phyloP scores from a whole-genome alignment of 2,329 filamentous ascomycete genomes.

The Pseudocercospora cruenta region DNA sequence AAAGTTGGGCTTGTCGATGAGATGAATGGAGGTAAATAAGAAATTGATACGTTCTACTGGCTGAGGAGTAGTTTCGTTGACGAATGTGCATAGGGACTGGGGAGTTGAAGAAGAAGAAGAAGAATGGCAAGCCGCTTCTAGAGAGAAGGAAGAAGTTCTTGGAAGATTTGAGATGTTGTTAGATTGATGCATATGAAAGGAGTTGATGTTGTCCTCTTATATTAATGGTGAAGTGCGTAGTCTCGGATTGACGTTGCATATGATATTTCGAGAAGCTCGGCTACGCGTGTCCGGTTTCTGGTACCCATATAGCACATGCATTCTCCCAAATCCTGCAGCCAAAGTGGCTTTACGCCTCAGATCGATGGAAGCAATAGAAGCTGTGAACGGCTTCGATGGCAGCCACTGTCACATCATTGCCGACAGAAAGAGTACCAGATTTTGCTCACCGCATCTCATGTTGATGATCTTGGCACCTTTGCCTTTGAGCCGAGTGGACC shows the following conservation, averaged over 20 bases:
- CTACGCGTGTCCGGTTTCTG: too few species aligned
- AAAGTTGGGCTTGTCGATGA: neutral
- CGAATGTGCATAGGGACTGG: too few species aligned
- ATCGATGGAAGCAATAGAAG: neutral
- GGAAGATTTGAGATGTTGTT: neutral
- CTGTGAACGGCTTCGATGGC: neutral
- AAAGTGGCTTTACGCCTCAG: neutral
- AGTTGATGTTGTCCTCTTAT: neutral
- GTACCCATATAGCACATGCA: neutral
- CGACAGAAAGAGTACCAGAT: neutral
- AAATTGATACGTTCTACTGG: neutral
- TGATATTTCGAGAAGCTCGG: neutral
- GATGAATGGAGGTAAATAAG: neutral
- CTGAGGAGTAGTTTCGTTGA: neutral
- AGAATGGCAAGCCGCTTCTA: neutral
- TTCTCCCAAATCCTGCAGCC: too few species aligned
- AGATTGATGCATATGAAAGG: neutral
- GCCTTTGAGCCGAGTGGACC: neutral
- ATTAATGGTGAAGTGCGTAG: neutral
- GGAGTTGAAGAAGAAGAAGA: neutral
- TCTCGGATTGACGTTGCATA: neutral
- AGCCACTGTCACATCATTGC: neutral
- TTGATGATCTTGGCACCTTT: neutral
- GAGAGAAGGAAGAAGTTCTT: neutral
- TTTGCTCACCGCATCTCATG: neutral